Evolutionary conservation across 495 filamentous ascomycete species (phyloP).

Genomic region (Staphylotrichum tortipilum): DNA sequence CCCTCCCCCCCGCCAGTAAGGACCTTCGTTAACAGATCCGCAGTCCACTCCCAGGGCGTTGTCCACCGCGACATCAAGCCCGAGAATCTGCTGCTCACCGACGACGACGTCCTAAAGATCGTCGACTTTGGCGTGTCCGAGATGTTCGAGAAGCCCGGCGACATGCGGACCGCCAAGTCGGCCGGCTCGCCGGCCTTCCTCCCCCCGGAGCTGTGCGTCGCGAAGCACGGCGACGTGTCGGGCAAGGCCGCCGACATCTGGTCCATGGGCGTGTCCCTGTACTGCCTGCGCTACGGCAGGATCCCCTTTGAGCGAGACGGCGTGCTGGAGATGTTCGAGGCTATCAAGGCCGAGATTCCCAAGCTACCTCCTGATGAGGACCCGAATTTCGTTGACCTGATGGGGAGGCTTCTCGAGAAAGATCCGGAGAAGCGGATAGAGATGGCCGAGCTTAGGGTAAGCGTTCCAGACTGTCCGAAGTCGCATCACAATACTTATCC

Average conservation of each 20-base stretch:
- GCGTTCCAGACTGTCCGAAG: neutral
- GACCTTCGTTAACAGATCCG: neutral
- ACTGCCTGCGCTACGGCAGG: slow-evolving; percentile 80
- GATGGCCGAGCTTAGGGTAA: slow-evolving; percentile 73
- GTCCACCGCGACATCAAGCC: slow-evolving; percentile 98
- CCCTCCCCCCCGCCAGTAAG: too few species aligned
- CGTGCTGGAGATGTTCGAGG: slow-evolving; percentile 80
- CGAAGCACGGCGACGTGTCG: slow-evolving; percentile 78
- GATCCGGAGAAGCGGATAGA: slow-evolving; percentile 69
- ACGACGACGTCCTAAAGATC: slow-evolving; percentile 87
- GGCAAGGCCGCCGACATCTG: slow-evolving; percentile 91
- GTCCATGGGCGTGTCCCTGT: slow-evolving; percentile 96
- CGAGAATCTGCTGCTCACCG: slow-evolving; percentile 85
- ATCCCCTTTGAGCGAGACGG: slow-evolving; percentile 74
- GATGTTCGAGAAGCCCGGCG: slow-evolving; percentile 84
- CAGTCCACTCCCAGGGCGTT: slow-evolving; percentile 87
- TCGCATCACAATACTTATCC: neutral
- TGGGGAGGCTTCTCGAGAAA: slow-evolving; percentile 63
- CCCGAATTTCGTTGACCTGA: slow-evolving; percentile 56
- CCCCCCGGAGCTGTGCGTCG: slow-evolving; percentile 84
- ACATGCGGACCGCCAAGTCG: slow-evolving; percentile 90
- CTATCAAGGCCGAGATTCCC: slow-evolving; percentile 61
- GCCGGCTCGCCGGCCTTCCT: slow-evolving; percentile 94
- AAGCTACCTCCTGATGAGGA: slow-evolving; percentile 48
- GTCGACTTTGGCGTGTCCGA: slow-evolving; percentile 98